These are phyloP conservation scores for Vigna trinervia DNA, from an alignment of 306 rosid genomes.

Conservation along the genomic window DNA sequence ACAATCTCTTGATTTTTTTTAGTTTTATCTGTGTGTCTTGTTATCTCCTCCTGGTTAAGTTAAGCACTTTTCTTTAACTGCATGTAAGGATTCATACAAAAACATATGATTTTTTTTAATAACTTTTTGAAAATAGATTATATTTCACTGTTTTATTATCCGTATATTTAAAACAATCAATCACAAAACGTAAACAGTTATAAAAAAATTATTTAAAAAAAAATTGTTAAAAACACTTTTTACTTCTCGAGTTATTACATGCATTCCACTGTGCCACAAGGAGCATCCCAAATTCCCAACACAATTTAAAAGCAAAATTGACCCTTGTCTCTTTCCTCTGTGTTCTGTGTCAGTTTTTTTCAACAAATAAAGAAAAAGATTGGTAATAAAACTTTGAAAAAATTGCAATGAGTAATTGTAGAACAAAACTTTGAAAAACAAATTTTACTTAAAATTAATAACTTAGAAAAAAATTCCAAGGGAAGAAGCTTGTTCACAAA, in stretches of 20 bases:
- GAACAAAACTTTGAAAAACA: conserved; percentile 34
- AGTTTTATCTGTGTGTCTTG: neutral
- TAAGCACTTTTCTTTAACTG: conserved; percentile 29
- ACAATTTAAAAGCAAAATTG: conserved; percentile 39
- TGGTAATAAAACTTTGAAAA: conserved; percentile 28
- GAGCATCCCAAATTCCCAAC: conserved; percentile 48
- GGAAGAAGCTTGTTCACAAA: conserved; percentile 74
- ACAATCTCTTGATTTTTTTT: neutral
- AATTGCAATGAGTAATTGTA: conserved; percentile 58
- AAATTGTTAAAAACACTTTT: too few species aligned
- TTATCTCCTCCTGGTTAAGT: conserved; percentile 10
- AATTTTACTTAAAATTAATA: conserved; percentile 38
- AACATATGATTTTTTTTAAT: conserved; percentile 23
- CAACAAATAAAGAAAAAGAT: neutral
- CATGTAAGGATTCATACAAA: neutral
- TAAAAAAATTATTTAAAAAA: too few species aligned
- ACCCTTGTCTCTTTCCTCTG: conserved; percentile 21
- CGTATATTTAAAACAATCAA: too few species aligned
- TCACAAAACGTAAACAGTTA: too few species aligned
- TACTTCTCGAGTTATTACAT: neutral
- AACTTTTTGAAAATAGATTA: too few species aligned
- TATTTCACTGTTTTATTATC: too few species aligned
- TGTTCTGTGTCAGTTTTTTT: neutral
- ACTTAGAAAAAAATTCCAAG: neutral
- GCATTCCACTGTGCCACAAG: conserved; percentile 14